Evolutionary conservation across 116 monocot species (phyloP), one percentile per base, ranked within the genome.

Genomic region (Iris pallida): DNA sequence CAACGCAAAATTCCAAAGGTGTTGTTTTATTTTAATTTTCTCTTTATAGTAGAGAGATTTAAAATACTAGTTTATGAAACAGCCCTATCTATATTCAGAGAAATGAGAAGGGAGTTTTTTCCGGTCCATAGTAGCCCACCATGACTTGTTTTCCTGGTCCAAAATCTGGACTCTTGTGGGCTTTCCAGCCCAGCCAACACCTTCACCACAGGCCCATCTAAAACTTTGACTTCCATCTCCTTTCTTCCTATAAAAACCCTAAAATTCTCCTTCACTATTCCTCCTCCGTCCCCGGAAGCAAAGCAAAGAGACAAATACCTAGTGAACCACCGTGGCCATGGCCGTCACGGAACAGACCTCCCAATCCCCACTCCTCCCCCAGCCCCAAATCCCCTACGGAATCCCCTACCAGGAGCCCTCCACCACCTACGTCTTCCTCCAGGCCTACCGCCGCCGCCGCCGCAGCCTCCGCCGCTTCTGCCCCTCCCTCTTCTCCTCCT

Each of bases 391-490:
- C 41, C n/a, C n/a, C 64, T 45, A 44, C 73, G 71, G 64, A 46
- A 18, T 72, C 45, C 62, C 58, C 52, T n/a, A 41, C 68, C 64
- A 72, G 69, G 47, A 80, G 63, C 63, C 62, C 55, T 4, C 71
- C 49, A 16, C 42, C 69, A 4, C 44, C 59, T 69, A 57, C 72
- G 20, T 80, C 75, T 45, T 84, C 67, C 51, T 80, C 62, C 76
- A 70, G 54, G 44, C 47, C 41, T 69, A 45, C 65, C 61, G 57
- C 73, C 81, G 76, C 75, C 75, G 66, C 47, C 78, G 75, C 53
- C 56, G 70, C 48, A 20, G 16, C 41, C 40, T 6, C 68, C 5
- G 51, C 64, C 20, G 45, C 73, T 49, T 53, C 64, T 66, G 68
- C 75, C 4, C 16, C 69, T 67, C 66, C 49, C n/a, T 59, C 58